Conservation (phyloP, 2,329 filamentous ascomycete species). For the Hirsutella minnesotensis region DNA sequence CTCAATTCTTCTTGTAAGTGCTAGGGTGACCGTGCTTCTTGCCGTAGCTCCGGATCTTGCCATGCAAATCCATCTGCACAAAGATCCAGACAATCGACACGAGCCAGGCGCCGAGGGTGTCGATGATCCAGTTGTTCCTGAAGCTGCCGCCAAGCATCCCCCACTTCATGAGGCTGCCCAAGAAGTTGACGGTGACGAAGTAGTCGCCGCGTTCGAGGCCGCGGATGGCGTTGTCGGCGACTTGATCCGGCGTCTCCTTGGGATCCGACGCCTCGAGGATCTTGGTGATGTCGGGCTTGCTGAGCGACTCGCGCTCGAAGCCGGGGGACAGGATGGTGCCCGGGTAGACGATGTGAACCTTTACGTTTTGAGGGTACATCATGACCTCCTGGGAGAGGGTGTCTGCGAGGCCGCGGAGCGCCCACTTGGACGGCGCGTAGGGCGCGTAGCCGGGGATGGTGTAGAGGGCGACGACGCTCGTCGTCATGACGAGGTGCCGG, state of each 20-base stretch:
- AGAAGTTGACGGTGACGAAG: conserved; percentile 61
- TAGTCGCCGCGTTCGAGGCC: conserved; percentile 74
- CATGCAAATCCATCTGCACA: conserved; percentile 41
- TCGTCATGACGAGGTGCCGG: conserved; percentile 80
- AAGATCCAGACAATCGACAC: conserved; percentile 46
- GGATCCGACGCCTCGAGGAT: conserved; percentile 75
- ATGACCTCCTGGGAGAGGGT: conserved; percentile 72
- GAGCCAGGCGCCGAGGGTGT: conserved; percentile 44
- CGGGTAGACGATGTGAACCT: conserved; percentile 72
- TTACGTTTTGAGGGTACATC: conserved; percentile 74
- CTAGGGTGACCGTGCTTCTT: conserved; percentile 48
- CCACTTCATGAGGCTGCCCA: conserved; percentile 63
- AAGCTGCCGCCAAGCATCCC: conserved; percentile 40
- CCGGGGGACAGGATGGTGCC: conserved; percentile 74
- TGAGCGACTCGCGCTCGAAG: conserved; percentile 59
- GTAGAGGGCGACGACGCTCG: conserved; percentile 63
- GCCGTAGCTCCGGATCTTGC: conserved; percentile 43
- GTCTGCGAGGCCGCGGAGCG: conserved; percentile 73
- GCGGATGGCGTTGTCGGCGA: conserved; percentile 56
- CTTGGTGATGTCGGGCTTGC: conserved; percentile 71
- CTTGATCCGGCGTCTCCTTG: conserved; percentile 64
- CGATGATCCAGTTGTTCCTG: conserved; percentile 48
- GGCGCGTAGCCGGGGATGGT: conserved; percentile 71
- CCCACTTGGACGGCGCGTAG: conserved; percentile 78
- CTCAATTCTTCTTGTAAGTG: conserved; percentile 27